A percentile compares a stretch with the other conserved stretches of the same genome.
Evolutionary conservation across 805 yeast genomes (phyloP).

Genomic region (Wickerhamiella nectarea): DNA sequence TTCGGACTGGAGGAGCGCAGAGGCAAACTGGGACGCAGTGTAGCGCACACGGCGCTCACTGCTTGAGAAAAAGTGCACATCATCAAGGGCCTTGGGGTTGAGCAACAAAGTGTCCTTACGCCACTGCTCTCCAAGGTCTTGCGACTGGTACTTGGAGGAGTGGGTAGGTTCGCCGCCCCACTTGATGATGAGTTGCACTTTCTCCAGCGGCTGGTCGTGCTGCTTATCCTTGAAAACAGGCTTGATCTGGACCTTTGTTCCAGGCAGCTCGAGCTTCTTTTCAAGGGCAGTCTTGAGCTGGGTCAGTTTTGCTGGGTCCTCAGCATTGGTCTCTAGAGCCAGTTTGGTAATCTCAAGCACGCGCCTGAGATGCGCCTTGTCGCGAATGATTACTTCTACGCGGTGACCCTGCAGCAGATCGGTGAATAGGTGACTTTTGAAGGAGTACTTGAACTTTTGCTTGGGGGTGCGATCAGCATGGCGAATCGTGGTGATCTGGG

Average conservation of each 20-base stretch:
- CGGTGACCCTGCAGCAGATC: slow-evolving; percentile 84
- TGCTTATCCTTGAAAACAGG: slow-evolving; percentile 37
- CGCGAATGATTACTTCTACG: slow-evolving; percentile 90
- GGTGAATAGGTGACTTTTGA: slow-evolving; percentile 73
- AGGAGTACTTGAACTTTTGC: slow-evolving; percentile 92
- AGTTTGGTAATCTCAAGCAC: slow-evolving; percentile 72
- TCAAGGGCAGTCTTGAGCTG: slow-evolving; percentile 74
- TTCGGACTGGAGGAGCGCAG: slow-evolving; percentile 60
- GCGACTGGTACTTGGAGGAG: slow-evolving; percentile 87
- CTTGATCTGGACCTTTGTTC: slow-evolving; percentile 90
- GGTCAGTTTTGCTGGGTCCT: slow-evolving; percentile 62
- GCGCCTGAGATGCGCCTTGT: slow-evolving; percentile 69
- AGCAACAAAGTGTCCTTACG: slow-evolving; percentile 81
- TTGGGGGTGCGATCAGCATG: slow-evolving; percentile 99
- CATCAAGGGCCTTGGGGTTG: slow-evolving; percentile 70
- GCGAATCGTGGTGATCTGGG: slow-evolving; percentile 77
- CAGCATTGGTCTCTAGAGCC: slow-evolving; percentile 63
- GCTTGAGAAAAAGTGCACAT: slow-evolving; percentile 76
- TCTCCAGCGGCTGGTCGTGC: slow-evolving; percentile 56
- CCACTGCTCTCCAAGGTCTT: slow-evolving; percentile 89
- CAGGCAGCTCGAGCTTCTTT: slow-evolving; percentile 82
- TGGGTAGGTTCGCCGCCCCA: slow-evolving; percentile 99
- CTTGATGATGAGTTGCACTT: slow-evolving; percentile 87
- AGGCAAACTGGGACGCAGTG: slow-evolving; percentile 77
- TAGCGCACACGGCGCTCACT: slow-evolving; percentile 92